Evolutionary conservation across 2,329 filamentous ascomycete species (phyloP).

Genomic region (Penicillium sp.): DNA sequence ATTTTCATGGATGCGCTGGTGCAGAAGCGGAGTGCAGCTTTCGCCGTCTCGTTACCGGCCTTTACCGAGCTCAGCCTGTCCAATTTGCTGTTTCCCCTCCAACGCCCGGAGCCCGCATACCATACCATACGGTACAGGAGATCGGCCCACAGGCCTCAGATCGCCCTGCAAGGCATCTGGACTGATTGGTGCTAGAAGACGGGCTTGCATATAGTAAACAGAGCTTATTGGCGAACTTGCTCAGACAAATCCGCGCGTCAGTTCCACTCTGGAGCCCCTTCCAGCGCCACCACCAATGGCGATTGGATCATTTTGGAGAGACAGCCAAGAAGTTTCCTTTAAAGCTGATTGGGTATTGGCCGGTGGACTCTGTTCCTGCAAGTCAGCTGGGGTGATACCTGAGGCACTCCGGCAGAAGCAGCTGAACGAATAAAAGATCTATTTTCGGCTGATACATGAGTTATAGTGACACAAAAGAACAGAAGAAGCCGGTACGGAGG

Average conservation of each 20-base stretch:
- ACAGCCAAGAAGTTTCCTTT: conserved; percentile 10
- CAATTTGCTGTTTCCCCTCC: conserved; percentile 8
- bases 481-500: conserved; percentile 17
- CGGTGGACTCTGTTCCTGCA: conserved; percentile 12
- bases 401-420: not conserved
- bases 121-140: conserved; percentile 22
- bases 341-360: conserved; percentile 21
- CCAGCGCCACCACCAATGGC: conserved; percentile 7
- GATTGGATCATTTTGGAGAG: conserved; percentile 19
- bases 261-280: conserved; percentile 22
- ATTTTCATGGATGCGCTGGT: conserved; percentile 15
- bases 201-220: not conserved
- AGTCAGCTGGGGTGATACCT: conserved; percentile 6
- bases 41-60: conserved; percentile 22
- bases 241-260: conserved; percentile 26
- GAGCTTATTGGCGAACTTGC: conserved; percentile 18
- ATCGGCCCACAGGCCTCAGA: conserved; percentile 22
- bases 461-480: conserved; percentile 27
- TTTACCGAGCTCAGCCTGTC: conserved; percentile 9
- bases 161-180: conserved; percentile 26
- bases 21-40: conserved; percentile 28
- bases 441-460: conserved; percentile 23
- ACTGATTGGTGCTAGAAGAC: conserved; percentile 26
- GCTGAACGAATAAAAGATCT: conserved; percentile 18
- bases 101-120: conserved; percentile 10